phyloP scores from a whole-genome alignment of 2,329 filamentous ascomycete species.

The Monilinia aucupariae region DNA sequence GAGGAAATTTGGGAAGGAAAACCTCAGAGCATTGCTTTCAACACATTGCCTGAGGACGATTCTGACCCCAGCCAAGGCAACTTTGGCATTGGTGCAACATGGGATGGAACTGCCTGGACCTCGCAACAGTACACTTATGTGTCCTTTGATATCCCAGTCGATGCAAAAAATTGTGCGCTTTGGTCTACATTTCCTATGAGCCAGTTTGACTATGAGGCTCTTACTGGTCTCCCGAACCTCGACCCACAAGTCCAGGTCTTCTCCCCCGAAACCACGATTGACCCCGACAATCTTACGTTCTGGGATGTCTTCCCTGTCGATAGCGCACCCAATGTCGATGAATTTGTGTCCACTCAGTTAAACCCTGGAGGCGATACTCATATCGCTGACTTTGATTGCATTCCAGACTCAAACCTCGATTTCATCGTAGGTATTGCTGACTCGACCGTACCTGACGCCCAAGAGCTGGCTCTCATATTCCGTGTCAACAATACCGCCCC shows the following conservation, averaged over 20 bases:
- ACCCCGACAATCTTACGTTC: neutral
- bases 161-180: neutral
- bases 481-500: neutral
- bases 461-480: neutral
- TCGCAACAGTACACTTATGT: constrained; percentile 3
- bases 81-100: constrained; percentile 5
- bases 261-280: neutral
- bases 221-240: neutral
- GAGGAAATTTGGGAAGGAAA: neutral
- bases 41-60: neutral
- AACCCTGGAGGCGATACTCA: neutral
- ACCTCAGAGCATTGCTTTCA: neutral
- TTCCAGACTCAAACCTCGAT: neutral
- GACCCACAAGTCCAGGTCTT: neutral
- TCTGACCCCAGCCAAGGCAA: neutral
- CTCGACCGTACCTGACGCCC: neutral
- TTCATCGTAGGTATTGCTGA: neutral
- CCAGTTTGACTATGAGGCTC: neutral
- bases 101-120: neutral
- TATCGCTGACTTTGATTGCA: neutral
- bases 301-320: neutral
- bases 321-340: neutral
- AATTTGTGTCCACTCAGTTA: neutral
- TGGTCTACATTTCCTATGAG: neutral
- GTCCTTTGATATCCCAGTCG: neutral